Percentiles rank a stretch among this genome's conserved stretches.
These are phyloP conservation scores for Neonectria neomacrospora DNA, from an alignment of 2,329 filamentous ascomycete species.

Conservation along the genomic window DNA sequence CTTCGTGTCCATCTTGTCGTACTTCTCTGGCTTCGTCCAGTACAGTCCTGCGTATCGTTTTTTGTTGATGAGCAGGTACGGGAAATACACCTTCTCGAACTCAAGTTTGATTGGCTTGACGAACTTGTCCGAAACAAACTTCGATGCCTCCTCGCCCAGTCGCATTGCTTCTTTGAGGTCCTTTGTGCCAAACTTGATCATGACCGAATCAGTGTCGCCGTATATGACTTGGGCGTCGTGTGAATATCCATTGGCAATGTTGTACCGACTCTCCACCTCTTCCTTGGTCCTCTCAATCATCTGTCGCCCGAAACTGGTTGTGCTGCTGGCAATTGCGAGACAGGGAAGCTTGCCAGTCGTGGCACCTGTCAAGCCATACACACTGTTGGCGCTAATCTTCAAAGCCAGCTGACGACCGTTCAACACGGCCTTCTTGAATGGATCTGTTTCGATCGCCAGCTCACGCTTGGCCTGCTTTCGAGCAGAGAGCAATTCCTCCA, in stretches of 20 bases:
- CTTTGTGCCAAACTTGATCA: constrained; percentile 97
- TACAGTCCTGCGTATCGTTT: constrained; percentile 98
- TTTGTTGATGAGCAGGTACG: constrained; percentile 99
- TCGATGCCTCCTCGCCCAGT: constrained; percentile 90
- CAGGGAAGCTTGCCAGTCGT: constrained; percentile 96
- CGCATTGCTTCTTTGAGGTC: constrained; percentile 92
- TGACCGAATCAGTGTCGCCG: constrained; percentile 98
- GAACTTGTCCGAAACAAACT: constrained; percentile 91
- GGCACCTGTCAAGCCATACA: constrained; percentile 96
- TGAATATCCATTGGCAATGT: constrained; percentile 91
- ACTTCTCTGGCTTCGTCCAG: constrained; percentile 94
- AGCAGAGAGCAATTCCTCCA: constrained; percentile 90
- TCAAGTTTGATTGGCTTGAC: constrained; percentile 97
- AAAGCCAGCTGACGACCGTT: constrained; percentile 96
- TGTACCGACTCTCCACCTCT: constrained; percentile 93
- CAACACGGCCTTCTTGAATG: constrained; percentile 97
- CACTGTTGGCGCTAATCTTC: constrained; percentile 97
- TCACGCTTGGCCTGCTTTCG: constrained; percentile 96
- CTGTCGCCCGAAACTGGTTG: constrained; percentile 94
- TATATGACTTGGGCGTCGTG: constrained; percentile 98
- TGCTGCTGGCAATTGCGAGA: constrained; percentile 94
- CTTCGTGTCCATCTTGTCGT: constrained; percentile 99
- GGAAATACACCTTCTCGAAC: constrained; percentile 99
- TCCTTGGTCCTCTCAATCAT: constrained; percentile 99
- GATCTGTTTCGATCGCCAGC: constrained; percentile 86